These are phyloP conservation scores for Halenospora varia DNA, from an alignment of 495 filamentous ascomycete species.

Conservation along the genomic window DNA sequence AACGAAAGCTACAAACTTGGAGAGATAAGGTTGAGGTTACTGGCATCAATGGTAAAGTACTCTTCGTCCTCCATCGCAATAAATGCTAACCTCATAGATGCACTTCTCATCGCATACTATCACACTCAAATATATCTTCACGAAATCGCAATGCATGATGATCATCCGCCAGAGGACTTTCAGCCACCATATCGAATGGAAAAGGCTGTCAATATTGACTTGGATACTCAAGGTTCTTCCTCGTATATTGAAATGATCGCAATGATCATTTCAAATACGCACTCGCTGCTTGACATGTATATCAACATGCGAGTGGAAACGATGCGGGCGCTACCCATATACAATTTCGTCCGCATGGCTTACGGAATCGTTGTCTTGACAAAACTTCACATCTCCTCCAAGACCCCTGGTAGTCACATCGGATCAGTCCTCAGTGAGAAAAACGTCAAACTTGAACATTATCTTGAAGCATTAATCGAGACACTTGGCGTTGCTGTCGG, in stretches of 20 bases:
- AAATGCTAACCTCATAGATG: constrained; percentile 23
- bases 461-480: constrained; percentile 37
- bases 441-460: constrained; percentile 40
- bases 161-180: constrained; percentile 47
- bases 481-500: constrained; percentile 34
- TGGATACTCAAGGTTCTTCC: constrained; percentile 31
- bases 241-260: constrained; percentile 45
- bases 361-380: constrained; percentile 43
- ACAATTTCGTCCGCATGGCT: constrained; percentile 41
- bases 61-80: background rate
- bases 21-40: constrained; percentile 35
- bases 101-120: constrained; percentile 44
- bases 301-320: constrained; percentile 35
- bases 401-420: constrained; percentile 31
- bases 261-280: constrained; percentile 45
- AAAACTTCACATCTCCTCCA: constrained; percentile 46
- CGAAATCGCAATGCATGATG: constrained; percentile 46
- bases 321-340: constrained; percentile 42
- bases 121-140: constrained; percentile 44
- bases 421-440: constrained; percentile 40
- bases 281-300: constrained; percentile 43
- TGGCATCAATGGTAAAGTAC: constrained; percentile 32
- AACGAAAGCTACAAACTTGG: constrained; percentile 42
- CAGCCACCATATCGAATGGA: constrained; percentile 26
- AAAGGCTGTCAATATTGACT: constrained; percentile 23